Percentiles rank a stretch among this genome's conserved stretches.
Evolutionary conservation across 768 basidiomycete genomes (phyloP).

Genomic region (Leccinum boreale): DNA sequence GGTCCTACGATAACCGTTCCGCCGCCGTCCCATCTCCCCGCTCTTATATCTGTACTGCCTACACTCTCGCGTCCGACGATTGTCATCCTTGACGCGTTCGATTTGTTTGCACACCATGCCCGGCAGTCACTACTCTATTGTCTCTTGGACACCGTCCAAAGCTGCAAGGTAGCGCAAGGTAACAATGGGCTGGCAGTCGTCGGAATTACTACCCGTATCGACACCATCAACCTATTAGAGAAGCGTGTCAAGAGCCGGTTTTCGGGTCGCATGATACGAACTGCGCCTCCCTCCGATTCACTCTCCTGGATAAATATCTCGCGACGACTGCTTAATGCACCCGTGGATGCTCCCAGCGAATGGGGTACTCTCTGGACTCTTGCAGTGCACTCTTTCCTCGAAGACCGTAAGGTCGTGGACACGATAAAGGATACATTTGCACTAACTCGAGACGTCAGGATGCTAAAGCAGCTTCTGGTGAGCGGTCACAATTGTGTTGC

Average conservation of each 20-base stretch:
- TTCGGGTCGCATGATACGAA: constrained; percentile 85
- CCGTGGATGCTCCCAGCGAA: constrained; percentile 33
- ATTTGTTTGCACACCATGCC: constrained; percentile 88
- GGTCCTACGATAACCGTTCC: constrained; percentile 42
- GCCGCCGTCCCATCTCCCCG: constrained; percentile 67
- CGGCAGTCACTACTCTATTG: constrained; percentile 94
- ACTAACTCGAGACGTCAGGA: constrained; percentile 56
- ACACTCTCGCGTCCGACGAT: constrained; percentile 78
- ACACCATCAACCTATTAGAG: constrained; percentile 85
- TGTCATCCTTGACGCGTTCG: constrained; percentile 87
- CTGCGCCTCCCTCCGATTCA: constrained; percentile 54
- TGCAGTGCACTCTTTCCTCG: constrained; percentile 55
- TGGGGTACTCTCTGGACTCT: constrained; percentile 63
- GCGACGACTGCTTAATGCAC: constrained; percentile 39
- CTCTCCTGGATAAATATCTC: constrained; percentile 51
- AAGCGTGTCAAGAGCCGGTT: constrained; percentile 98
- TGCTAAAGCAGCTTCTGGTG: constrained; percentile 62
- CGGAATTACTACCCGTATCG: constrained; percentile 82
- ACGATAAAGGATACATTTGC: constrained; percentile 57
- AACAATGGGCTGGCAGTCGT: constrained; percentile 78
- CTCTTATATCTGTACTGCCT: constrained; percentile 72
- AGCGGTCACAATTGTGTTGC: constrained; percentile 22
- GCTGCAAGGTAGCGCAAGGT: constrained; percentile 58
- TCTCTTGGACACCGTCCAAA: constrained; percentile 91
- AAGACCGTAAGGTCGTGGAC: constrained; percentile 43